These are phyloP conservation scores for Annulohypoxylon truncatum DNA, from an alignment of 2,329 filamentous ascomycete genomes.

Conservation along the genomic window DNA sequence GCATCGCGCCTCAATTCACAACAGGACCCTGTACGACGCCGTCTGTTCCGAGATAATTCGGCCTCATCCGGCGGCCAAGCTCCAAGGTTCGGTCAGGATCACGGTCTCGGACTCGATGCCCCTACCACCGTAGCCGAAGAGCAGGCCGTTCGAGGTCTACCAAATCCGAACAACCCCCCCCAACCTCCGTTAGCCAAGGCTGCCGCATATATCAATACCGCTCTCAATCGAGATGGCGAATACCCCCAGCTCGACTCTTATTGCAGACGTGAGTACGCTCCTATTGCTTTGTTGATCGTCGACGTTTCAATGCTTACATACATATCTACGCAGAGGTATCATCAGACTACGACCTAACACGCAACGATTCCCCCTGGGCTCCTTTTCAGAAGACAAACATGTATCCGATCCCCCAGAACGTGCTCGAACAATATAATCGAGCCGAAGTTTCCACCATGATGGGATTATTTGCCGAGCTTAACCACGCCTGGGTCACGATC, in stretches of 20 bases:
- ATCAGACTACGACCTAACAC: constrained; percentile 87
- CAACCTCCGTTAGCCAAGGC: constrained; percentile 76
- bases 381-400: constrained; percentile 89
- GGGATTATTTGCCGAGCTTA: constrained; percentile 94
- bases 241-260: constrained; percentile 93
- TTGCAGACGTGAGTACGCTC: constrained; percentile 76
- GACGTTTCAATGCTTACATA: constrained; percentile 45
- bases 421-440: constrained; percentile 92
- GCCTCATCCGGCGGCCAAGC: constrained; percentile 34
- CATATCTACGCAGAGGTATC: constrained; percentile 73
- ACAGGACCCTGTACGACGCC: constrained; percentile 62
- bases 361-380: constrained; percentile 76
- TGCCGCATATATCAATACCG: constrained; percentile 83
- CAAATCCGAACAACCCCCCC: constrained; percentile 52
- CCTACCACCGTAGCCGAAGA: constrained; percentile 37
- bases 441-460: constrained; percentile 91
- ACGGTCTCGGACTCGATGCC: constrained; percentile 36
- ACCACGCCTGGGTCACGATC: constrained; percentile 94
- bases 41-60: constrained; percentile 57
- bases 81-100: constrained; percentile 33
- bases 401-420: constrained; percentile 89
- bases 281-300: constrained; percentile 36
- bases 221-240: constrained; percentile 78
- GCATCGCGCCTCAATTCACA: constrained; percentile 59
- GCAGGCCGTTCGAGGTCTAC: constrained; percentile 45